Conservation (phyloP, 192 early-diverging fungal species). For the Diversispora eburnea region DNA sequence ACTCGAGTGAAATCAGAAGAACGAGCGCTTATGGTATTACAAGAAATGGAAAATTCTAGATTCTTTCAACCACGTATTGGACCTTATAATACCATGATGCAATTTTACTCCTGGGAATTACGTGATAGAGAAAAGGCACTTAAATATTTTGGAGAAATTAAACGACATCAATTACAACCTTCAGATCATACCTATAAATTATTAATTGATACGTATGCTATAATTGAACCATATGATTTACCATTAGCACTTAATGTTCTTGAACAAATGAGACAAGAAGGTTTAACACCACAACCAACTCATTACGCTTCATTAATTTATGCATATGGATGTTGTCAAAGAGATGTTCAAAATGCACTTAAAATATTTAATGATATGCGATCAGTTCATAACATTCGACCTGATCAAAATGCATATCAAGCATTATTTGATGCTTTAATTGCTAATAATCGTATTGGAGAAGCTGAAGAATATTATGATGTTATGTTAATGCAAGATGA, state of each 20-base stretch:
- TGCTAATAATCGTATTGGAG: slow-evolving; percentile 36
- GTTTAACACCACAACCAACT: slow-evolving; percentile 40
- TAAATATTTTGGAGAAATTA: slow-evolving; percentile 46
- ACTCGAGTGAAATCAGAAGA: slow-evolving; percentile 52
- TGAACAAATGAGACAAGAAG: slow-evolving; percentile 39
- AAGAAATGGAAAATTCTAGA: slow-evolving; percentile 44
- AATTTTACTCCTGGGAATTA: slow-evolving; percentile 57
- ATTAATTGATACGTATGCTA: slow-evolving; percentile 52
- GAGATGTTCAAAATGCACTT: slow-evolving; percentile 43
- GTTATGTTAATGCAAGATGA: slow-evolving; percentile 39
- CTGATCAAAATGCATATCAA: slow-evolving; percentile 52
- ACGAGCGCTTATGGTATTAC: slow-evolving; percentile 43
- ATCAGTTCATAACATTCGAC: slow-evolving; percentile 27
- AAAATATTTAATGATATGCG: slow-evolving; percentile 44
- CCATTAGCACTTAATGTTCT: slow-evolving; percentile 47
- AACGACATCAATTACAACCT: slow-evolving; percentile 42
- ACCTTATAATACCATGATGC: slow-evolving; percentile 59
- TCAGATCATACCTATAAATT: slow-evolving; percentile 54
- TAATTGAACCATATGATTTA: slow-evolving; percentile 56
- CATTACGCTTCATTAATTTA: slow-evolving; percentile 56
- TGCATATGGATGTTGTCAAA: slow-evolving; percentile 51
- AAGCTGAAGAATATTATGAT: slow-evolving; percentile 45
- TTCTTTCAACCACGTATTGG: slow-evolving; percentile 50
- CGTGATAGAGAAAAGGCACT: slow-evolving; percentile 46
- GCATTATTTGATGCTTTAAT: slow-evolving; percentile 54